Conservation (phyloP, 2,329 filamentous ascomycete species). For the Rhexocercosporidium sp. region DNA sequence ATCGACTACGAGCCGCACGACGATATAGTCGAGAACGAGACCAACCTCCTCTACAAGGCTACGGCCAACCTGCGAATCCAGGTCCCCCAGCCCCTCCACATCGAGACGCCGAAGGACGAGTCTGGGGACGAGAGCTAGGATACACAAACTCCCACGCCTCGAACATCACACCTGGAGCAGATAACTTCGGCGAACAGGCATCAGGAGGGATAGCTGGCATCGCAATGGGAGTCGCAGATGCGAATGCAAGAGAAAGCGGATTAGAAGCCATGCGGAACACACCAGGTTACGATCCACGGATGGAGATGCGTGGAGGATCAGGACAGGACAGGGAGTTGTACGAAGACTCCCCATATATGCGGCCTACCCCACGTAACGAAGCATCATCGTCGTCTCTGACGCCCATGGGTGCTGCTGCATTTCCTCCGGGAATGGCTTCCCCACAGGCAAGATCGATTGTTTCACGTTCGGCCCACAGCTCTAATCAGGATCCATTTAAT, state of each 20-base stretch:
- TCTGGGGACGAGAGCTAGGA: slow-evolving; percentile 34
- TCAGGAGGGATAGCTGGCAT: slow-evolving; percentile 71
- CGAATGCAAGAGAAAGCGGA: slow-evolving; percentile 68
- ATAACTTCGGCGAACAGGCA: slow-evolving; percentile 69
- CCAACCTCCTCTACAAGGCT: slow-evolving; percentile 25
- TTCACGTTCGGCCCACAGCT: slow-evolving; percentile 34
- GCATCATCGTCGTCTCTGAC: slow-evolving; percentile 36
- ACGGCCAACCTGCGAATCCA: slow-evolving; percentile 28
- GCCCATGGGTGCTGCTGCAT: slow-evolving; percentile 40
- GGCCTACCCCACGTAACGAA: slow-evolving; percentile 25
- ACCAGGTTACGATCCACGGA: slow-evolving; percentile 35
- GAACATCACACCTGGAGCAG: slow-evolving; percentile 63
- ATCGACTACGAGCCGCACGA: slow-evolving; percentile 33
- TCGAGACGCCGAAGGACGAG: slow-evolving; percentile 36
- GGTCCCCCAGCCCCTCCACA: slow-evolving; percentile 39
- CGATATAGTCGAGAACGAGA: slow-evolving; percentile 30
- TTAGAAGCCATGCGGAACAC: slow-evolving; percentile 61
- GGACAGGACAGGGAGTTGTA: slow-evolving; percentile 4
- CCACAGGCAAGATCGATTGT: slow-evolving; percentile 36
- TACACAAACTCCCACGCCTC: slow-evolving; percentile 37
- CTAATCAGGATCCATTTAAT: slow-evolving; percentile 33
- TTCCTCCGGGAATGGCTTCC: slow-evolving; percentile 37
- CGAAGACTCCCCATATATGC: slow-evolving; percentile 28
- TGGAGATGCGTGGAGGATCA: slow-evolving; percentile 13
- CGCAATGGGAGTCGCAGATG: slow-evolving; percentile 68